phyloP scores from a whole-genome alignment of 306 rosid species.

The Citrullus colocynthis region DNA sequence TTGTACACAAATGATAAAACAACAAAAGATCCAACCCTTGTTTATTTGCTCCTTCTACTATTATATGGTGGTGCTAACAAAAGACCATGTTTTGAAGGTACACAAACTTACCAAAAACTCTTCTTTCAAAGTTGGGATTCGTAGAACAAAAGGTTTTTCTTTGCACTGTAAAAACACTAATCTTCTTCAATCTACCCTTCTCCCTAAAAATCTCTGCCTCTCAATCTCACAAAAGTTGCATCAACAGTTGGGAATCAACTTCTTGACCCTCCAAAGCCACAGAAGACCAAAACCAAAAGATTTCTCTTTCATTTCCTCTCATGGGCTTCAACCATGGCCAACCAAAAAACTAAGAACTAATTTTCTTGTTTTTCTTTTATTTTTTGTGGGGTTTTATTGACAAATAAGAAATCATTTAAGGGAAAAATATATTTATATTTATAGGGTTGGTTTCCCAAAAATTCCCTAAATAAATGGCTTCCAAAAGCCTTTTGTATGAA shows the following conservation, averaged over 20 bases:
- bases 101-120: neutral
- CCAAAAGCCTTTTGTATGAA: neutral
- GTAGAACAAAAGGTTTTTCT: neutral
- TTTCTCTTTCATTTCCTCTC: neutral
- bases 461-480: neutral
- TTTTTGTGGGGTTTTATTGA: slow-evolving; percentile 3
- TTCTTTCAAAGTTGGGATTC: neutral
- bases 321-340: neutral
- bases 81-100: slow-evolving; percentile 1
- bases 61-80: neutral
- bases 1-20: neutral
- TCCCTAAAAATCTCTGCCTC: neutral
- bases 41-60: neutral
- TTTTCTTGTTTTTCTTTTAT: neutral
- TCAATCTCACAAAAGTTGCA: neutral
- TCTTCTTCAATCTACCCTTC: neutral
- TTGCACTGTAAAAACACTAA: neutral
- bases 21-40: neutral
- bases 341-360: neutral
- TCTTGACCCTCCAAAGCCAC: neutral
- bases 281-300: neutral
- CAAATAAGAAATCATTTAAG: neutral
- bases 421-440: neutral
- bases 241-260: neutral
- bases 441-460: neutral